Evolutionary conservation across 2,329 filamentous ascomycete species (phyloP).

Genomic region (Aspergillus luchuensis): DNA sequence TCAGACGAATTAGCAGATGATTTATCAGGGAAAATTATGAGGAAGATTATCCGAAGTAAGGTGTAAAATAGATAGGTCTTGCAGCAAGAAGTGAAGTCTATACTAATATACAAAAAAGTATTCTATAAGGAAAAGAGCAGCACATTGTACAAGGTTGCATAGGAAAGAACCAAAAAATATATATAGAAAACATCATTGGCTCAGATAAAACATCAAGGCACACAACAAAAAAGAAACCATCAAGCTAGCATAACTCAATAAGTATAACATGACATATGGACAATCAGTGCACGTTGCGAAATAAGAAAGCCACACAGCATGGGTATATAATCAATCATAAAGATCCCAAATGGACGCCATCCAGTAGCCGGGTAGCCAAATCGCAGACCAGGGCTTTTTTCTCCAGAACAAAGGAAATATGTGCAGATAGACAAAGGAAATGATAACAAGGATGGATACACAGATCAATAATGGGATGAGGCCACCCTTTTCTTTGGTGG

Average conservation of each 20-base stretch:
- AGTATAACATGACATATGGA: slow-evolving; percentile 1
- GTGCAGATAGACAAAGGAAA: slow-evolving; percentile 1
- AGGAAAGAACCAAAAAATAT: neutral
- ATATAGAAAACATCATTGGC: neutral
- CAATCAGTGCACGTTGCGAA: neutral
- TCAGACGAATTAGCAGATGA: neutral
- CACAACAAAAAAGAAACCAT: neutral
- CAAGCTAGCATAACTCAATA: slow-evolving; percentile 2
- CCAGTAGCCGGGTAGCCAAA: neutral
- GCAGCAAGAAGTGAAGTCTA: neutral
- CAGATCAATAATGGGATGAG: neutral
- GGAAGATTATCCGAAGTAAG: neutral
- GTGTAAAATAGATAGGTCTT: too few species aligned
- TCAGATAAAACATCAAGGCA: neutral
- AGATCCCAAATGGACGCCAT: neutral
- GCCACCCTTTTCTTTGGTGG: neutral
- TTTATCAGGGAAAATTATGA: neutral
- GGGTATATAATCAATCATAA: neutral
- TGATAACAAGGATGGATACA: neutral
- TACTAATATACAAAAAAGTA: neutral
- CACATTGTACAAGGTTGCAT: neutral
- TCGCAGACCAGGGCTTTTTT: neutral
- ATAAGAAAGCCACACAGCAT: neutral
- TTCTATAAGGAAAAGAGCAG: neutral
- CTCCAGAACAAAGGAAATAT: slow-evolving; percentile 4